Evolutionary conservation across 2,329 filamentous ascomycete species (phyloP), one percentile per base, ranked within the genome.

Genomic region (Penicillium thymicola): DNA sequence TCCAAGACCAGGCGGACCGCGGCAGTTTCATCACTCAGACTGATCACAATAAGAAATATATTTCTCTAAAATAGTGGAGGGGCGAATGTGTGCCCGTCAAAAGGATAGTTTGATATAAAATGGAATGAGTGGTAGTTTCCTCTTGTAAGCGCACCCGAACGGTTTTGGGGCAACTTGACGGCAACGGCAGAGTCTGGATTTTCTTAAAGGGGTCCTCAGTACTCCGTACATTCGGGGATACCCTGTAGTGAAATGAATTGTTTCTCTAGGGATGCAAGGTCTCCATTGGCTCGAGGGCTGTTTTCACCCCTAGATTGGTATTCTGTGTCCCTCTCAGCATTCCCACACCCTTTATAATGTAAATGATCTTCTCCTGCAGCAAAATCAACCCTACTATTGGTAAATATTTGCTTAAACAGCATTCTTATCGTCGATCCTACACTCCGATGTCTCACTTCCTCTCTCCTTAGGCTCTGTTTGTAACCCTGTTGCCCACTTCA

Each of bases 241-340:
- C 43, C 43, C 27, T 34, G 16, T 28, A 40, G 37, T 27, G 27
- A 55, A 54, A 34, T n/a, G 34, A n/a, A 34, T 21, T 46, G 16
- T 49, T 45, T 34, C 42, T 8, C 16, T 21, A 11, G 28, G 42
- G 30, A 50, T 49, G 44, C 28, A 58, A 57, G 54, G 55, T 43
- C 10, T 7, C 8, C 27, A 28, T 48, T 47, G 48, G 53, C 54
- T 36, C 25, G 44, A 18, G 34, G 30, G 36, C 45, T 60, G 57
- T 23, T 48, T 54, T 54, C 54, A 65, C 58, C 63, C 63, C 63
- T 65, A 25, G 59, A 62, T 65, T 50, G 42, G 40, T 16, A 30
- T 56, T 34, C 55, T 36, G 52, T 57, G 54, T 54, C 30, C 32
- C 34, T 32, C 11, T 13, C 28, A 32, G 40, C 63, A 65, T 65